Base-by-base conservation (phyloP, 163 green algal genomes). In the Scenedesmus sp. region DNA sequence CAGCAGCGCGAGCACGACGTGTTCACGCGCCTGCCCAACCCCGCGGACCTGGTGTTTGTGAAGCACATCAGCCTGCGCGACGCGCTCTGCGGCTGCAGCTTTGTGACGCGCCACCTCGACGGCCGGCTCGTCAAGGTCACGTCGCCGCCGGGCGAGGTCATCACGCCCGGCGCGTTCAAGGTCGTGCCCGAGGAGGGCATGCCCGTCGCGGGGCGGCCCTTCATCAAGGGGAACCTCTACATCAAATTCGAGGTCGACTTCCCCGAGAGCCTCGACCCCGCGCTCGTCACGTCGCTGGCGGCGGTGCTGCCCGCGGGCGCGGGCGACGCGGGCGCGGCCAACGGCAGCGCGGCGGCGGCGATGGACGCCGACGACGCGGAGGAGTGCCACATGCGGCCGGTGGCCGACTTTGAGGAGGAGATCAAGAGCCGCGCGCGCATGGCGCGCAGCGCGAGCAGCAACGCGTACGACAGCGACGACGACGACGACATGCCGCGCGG, bases 201-300 rank as follows among this genome's bases (percentile, higher is more conserved):
- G 96, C 97, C 97, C 1, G 86, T 95, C 24, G 93, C 97, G 70
- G 89, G 90, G 33, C 86, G 90, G 29, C 95, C 97, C 24, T 99
- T 94, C 87, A 75, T 96, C 74, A 97, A 98, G 87, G 97, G 97
- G 71, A 98, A 98, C 85, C 77, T 99, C 48, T 99, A 99, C 84
- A 90, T 99, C 56, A 92, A 96, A 60, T 99, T 99, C 86, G 89
- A 92, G 74, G 74, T 81, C 4, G 63, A 96, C 71, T 97, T 97
- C 82, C 94, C 94, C 0, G 85, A 94, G 15, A 62, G 51, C 0
- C 48, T 97, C 1, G 72, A 75, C 1, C 24, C 80, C 6, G 74
- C 83, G 15, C 73, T 90, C 53, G 84, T 90, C 4, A 51, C 60
- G 44, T 75, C 80, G 20, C 71, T 95, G 63, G 57, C 79, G 58